A percentile compares a stretch with the other conserved stretches of the same genome.
These are phyloP conservation scores for Rhizopus stolonifer DNA, from an alignment of 371 early-diverging fungal species.

Conservation along the genomic window DNA sequence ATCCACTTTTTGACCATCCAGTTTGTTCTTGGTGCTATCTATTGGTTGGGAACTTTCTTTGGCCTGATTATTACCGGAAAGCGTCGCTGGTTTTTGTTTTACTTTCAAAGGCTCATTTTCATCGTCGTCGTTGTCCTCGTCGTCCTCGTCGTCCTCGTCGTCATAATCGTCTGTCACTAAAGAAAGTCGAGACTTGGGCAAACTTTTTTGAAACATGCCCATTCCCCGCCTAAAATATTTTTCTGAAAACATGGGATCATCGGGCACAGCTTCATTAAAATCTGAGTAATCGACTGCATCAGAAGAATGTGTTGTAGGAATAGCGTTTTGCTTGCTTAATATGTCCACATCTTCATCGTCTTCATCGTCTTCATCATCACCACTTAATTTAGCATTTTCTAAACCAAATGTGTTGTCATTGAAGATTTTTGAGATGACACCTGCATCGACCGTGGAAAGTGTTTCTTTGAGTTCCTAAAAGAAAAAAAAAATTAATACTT, in stretches of 20 bases:
- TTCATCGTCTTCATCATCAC: constrained; percentile 41
- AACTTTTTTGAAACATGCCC: constrained; percentile 31
- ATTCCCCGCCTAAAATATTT: constrained; percentile 44
- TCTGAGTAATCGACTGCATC: constrained; percentile 85
- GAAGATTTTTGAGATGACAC: constrained; percentile 54
- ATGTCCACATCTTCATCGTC: constrained; percentile 38
- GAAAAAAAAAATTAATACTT: not conserved
- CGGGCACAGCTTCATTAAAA: constrained; percentile 77
- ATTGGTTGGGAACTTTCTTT: constrained; percentile 4
- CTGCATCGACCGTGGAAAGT: constrained; percentile 57
- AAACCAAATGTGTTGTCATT: constrained; percentile 59
- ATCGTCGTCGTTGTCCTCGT: no score
- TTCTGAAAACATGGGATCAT: constrained; percentile 49
- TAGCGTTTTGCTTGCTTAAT: constrained; percentile 21
- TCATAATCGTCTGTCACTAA: constrained; percentile 64
- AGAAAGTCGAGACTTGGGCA: constrained; percentile 28
- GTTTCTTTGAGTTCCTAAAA: constrained; percentile 70
- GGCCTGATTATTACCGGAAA: no score
- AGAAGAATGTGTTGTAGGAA: constrained; percentile 49
- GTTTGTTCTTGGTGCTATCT: no score
- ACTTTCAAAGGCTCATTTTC: no score
- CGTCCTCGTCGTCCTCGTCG: constrained; percentile 61
- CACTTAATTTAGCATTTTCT: constrained; percentile 26
- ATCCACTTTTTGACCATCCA: no score
- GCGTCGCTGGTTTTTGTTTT: no score